Evolutionary conservation across 2,329 filamentous ascomycete species (phyloP).

Genomic region (Fusarium gaditjirri): DNA sequence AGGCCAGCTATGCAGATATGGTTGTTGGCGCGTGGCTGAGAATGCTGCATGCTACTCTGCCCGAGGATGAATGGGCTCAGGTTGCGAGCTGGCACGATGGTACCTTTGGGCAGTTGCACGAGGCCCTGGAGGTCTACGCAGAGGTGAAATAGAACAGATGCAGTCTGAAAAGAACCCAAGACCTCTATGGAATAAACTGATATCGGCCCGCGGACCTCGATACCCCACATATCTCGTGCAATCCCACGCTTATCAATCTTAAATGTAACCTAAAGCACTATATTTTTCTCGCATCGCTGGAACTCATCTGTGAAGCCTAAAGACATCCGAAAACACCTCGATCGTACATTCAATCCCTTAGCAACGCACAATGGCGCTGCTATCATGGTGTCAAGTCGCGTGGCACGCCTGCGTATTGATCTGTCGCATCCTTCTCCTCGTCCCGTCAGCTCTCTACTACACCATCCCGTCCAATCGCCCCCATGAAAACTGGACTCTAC

Average conservation of each 20-base stretch:
- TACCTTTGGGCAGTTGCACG: constrained; percentile 60
- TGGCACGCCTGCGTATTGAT: not conserved
- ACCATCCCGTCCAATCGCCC: rapidly evolving
- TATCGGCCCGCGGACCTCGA: no score
- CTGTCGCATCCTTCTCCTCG: not conserved
- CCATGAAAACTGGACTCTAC: not conserved
- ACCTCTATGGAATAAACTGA: no score
- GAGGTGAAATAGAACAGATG: constrained; percentile 40
- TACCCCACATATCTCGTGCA: not conserved
- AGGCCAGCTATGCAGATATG: constrained; percentile 63
- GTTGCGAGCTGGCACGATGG: constrained; percentile 61
- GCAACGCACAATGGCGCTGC: no score
- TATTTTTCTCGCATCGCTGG: rapidly evolving
- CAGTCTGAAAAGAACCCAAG: not conserved
- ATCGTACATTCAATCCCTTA: rapidly evolving
- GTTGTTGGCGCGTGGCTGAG: constrained; percentile 67
- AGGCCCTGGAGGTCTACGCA: constrained; percentile 55
- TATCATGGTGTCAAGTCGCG: not conserved
- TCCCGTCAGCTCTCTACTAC: not conserved
- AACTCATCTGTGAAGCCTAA: not conserved
- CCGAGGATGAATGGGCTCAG: constrained; percentile 58
- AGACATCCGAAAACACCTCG: rapidly evolving
- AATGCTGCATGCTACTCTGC: constrained; percentile 56
- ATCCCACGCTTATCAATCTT: no score
- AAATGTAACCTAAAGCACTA: not conserved